Conservation (phyloP, 1,284 basidiomycete species). For the Ustanciosporium gigantosporum region DNA sequence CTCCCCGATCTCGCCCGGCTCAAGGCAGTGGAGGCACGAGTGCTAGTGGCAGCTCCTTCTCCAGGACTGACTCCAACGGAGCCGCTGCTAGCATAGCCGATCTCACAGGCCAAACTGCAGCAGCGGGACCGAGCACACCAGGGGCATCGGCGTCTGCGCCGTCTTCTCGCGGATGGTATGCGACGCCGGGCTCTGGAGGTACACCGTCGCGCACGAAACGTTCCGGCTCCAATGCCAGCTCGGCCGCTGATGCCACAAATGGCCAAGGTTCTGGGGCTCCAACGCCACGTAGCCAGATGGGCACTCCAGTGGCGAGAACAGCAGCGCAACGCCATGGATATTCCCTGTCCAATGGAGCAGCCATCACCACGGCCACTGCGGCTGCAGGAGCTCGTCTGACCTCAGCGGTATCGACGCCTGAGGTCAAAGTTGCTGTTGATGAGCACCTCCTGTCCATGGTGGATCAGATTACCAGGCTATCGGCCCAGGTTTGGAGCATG, state of each 20-base stretch:
- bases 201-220: constrained; percentile 29
- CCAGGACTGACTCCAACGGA: constrained; percentile 10
- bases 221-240: constrained; percentile 25
- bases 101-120: background rate
- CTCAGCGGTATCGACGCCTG: constrained; percentile 5
- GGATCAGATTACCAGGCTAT: constrained; percentile 46
- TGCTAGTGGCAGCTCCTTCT: constrained; percentile 22
- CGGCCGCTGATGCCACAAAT: constrained; percentile 1
- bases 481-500: constrained; percentile 44
- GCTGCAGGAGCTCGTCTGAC: constrained; percentile 15
- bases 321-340: constrained; percentile 7
- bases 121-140: constrained; percentile 10
- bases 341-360: constrained; percentile 9
- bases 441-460: constrained; percentile 46
- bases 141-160: constrained; percentile 1
- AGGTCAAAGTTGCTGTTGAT: constrained; percentile 29
- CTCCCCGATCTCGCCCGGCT: constrained; percentile 10
- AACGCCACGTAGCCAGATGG: constrained; percentile 16
- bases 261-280: background rate
- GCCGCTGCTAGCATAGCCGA: background rate
- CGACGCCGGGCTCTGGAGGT: constrained; percentile 12
- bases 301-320: constrained; percentile 12
- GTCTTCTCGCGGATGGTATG: constrained; percentile 4
- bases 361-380: constrained; percentile 6
- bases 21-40: constrained; percentile 17